Conservation (phyloP, 1,284 basidiomycete genomes). For the Cutaneotrichosporon cavernicola region DNA sequence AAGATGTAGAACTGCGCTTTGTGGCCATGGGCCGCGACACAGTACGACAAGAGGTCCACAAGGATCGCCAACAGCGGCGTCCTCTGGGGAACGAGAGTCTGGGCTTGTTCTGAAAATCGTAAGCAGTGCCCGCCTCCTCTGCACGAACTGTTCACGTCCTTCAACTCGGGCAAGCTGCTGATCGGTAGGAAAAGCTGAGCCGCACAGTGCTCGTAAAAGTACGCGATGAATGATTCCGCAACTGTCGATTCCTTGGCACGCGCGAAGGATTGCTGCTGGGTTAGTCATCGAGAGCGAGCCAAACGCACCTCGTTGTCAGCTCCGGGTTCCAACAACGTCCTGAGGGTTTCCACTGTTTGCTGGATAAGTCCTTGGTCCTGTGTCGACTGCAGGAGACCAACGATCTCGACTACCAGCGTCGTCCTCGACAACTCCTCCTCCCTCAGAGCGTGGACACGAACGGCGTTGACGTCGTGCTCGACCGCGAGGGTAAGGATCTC, state of each 20-base stretch:
- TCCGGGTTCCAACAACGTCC: conserved; percentile 71
- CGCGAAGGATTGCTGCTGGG: conserved; percentile 15
- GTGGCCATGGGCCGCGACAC: conserved; percentile 81
- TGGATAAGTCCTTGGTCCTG: conserved; percentile 84
- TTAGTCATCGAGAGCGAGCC: not conserved
- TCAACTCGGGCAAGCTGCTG: conserved; percentile 65
- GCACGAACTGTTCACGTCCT: conserved; percentile 9
- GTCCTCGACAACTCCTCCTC: conserved; percentile 62
- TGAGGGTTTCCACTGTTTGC: conserved; percentile 86
- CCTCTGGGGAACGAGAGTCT: not conserved
- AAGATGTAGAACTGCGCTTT: conserved; percentile 88
- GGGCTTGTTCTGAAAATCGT: not conserved
- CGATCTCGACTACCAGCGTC: conserved; percentile 73
- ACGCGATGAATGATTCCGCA: conserved; percentile 82
- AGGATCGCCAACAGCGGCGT: conserved; percentile 75
- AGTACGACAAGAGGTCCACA: conserved; percentile 87
- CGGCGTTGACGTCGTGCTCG: conserved; percentile 87
- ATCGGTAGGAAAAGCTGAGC: conserved; percentile 76
- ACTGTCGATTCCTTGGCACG: conserved; percentile 36
- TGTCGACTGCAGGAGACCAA: conserved; percentile 72
- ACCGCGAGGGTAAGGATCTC: conserved; percentile 83
- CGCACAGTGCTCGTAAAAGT: conserved; percentile 80
- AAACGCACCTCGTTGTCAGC: conserved; percentile 53
- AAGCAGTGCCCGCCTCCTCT: not conserved
- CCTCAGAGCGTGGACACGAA: conserved; percentile 77